Base-by-base conservation (phyloP, 345 rosid species). In the Hypericum androsaemum region DNA sequence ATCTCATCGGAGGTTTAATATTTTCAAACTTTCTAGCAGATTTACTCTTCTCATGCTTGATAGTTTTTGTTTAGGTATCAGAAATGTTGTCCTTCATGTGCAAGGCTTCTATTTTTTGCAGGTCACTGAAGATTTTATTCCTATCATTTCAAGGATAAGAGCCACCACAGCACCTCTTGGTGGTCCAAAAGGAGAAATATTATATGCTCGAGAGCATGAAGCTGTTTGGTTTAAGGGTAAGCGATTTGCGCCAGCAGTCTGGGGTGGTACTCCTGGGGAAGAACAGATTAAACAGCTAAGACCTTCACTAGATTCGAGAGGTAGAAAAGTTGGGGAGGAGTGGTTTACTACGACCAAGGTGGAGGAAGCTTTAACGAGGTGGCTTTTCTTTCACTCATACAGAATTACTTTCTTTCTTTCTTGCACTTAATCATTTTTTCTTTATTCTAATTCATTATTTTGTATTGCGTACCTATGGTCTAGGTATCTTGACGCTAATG, bases 201-300 rank as follows among this genome's bases (percentile, higher is more conserved):
- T 67, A 16, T 90, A 90, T 72, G 81, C 96, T 47, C 80, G 95
- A 58, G 98, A 90, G 53, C 88, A 90, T 57, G 95, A 79, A 74
- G 78, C 96, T 59, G 86, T 87, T 60, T 90, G 95, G 98, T 90
- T 90, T 56, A 87, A 87, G 65, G 98, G 98, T 56, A 90, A 70
- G 65, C 77, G 86, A 58, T 87, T 87, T 70, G 54, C 69, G 12
- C 96, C 96, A 57, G 49, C 83, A 43, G 70, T 84, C n/a, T 87
- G 94, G 96, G 95, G 74, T 66, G 83, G 89, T 49, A 81, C 95
- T 40, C 69, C 86, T 39, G 98, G 96, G 47, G 98, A 87, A 80
- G 88, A 79, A 48, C 95, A 90, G 77, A 90, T 90, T 61, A 84
- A 84, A 68, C 95, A 79, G 70, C 89, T 90, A 61, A 87, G 75